A percentile compares a stretch with the other conserved stretches of the same genome.
phyloP scores from a whole-genome alignment of 129 eudicot species.

The Arctium lappa region DNA sequence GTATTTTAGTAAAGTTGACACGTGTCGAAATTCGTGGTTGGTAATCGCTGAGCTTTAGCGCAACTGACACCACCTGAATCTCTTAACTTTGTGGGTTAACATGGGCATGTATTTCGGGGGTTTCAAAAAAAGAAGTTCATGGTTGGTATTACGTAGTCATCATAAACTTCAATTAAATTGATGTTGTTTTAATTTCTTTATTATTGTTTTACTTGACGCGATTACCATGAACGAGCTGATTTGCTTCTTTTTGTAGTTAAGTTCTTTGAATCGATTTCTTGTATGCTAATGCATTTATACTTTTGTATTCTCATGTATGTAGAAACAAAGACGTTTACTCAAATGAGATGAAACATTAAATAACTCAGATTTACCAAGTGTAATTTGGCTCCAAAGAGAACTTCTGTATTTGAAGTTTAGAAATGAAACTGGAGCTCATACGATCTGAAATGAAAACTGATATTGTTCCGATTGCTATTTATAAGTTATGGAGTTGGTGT shows the following conservation, averaged over 20 bases:
- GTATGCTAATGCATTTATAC: background rate
- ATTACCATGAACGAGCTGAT: background rate
- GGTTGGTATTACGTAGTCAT: background rate
- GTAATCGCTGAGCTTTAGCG: too few relatives aligned
- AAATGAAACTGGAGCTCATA: background rate
- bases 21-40: background rate
- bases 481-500: background rate
- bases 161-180: background rate
- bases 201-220: background rate
- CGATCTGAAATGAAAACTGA: background rate
- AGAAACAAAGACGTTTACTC: background rate
- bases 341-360: background rate
- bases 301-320: background rate
- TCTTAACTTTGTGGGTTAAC: too few relatives aligned
- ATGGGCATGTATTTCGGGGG: background rate
- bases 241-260: background rate
- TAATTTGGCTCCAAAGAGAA: background rate
- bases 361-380: background rate
- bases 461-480: background rate
- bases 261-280: background rate
- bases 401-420: background rate
- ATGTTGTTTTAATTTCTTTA: background rate
- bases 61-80: too few relatives aligned
- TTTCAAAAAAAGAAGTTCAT: background rate
- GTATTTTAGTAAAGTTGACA: slow-evolving; percentile 8